Base-by-base conservation (phyloP, 192 early-diverging fungal genomes). In the Coemansia sp. region DNA sequence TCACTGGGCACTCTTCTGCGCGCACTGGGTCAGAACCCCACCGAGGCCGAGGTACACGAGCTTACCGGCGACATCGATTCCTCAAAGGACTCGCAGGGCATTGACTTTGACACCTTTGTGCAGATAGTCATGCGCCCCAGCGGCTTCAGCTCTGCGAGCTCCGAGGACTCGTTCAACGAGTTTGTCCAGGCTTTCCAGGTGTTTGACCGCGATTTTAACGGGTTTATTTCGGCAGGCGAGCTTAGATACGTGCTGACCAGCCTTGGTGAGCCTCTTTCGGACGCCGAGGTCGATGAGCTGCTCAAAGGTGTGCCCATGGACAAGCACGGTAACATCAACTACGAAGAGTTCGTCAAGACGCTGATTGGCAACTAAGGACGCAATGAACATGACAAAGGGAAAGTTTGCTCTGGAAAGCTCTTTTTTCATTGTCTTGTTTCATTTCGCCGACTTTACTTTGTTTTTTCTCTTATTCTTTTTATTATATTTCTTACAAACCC, bases 131-230 rank as follows among this genome's bases (percentile, higher is more conserved):
- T 85, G 75, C 87, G 90, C 40, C 89, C 89, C 31, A 84, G 85
- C 34, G 90, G 89, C 50, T 91, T 91, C 82, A 74, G 54, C 80
- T 73, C 73, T 51, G 81, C 86, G 36, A 83, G 89, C 59, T 86
- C 85, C 29, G 90, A 87, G 8, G 57, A 59, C 22, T 86, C 89
- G 42, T 87, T 86, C 58, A 84, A 92, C 59, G 92, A 92, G 76
- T 91, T 92, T 67, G 85, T 90, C 50, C 89, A 92, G 58, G 92
- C 90, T 2, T 93, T 93, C 87, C 89, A 92, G 75, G 91, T 93
- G 29, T 92, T 93, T 86, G 92, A 93, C 81, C 91, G 90, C 80
- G 89, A 93, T 28, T 82, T 85, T 64, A 85, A 85, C 63, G 91
- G 91, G 11, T 91, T 83, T 59, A 93, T 93, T 57, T 83, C 89